phyloP scores from a whole-genome alignment of 208 protist species.

The Leishmania lainsoni region DNA sequence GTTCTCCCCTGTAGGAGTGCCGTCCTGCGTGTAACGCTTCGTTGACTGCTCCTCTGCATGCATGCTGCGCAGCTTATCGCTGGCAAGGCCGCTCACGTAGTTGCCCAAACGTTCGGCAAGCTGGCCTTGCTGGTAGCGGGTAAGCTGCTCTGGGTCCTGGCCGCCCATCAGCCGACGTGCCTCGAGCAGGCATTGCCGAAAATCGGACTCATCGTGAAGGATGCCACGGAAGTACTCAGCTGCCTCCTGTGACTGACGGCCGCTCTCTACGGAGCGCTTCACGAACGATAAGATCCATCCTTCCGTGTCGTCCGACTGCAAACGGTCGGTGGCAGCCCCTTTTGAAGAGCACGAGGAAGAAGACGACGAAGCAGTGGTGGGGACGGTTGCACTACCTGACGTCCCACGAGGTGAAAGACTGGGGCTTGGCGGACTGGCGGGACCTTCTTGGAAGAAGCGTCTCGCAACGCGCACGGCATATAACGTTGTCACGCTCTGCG shows the following conservation, averaged over 20 bases:
- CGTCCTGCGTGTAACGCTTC: conserved; percentile 69
- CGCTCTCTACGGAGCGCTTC: conserved; percentile 45
- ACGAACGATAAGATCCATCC: conserved; percentile 49
- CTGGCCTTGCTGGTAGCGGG: conserved; percentile 68
- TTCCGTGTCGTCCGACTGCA: conserved; percentile 36
- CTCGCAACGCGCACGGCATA: background rate
- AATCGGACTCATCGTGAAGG: conserved; percentile 60
- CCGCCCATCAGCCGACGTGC: conserved; percentile 57
- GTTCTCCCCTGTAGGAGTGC: conserved; percentile 81
- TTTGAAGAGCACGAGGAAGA: background rate
- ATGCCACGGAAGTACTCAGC: conserved; percentile 77
- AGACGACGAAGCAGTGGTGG: background rate
- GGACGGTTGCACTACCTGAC: background rate
- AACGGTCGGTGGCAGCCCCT: background rate
- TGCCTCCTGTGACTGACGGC: conserved; percentile 44
- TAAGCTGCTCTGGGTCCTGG: conserved; percentile 66
- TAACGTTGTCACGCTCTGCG: background rate
- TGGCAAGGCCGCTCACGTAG: conserved; percentile 57
- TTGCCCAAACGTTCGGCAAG: conserved; percentile 61
- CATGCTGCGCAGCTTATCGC: conserved; percentile 53
- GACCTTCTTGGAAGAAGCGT: background rate
- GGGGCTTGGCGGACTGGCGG: background rate
- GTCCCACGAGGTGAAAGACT: background rate
- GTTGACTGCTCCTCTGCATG: conserved; percentile 58
- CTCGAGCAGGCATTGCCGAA: conserved; percentile 56